Conservation (phyloP, 2,329 filamentous ascomycete species). For the Penicillium sp. region DNA sequence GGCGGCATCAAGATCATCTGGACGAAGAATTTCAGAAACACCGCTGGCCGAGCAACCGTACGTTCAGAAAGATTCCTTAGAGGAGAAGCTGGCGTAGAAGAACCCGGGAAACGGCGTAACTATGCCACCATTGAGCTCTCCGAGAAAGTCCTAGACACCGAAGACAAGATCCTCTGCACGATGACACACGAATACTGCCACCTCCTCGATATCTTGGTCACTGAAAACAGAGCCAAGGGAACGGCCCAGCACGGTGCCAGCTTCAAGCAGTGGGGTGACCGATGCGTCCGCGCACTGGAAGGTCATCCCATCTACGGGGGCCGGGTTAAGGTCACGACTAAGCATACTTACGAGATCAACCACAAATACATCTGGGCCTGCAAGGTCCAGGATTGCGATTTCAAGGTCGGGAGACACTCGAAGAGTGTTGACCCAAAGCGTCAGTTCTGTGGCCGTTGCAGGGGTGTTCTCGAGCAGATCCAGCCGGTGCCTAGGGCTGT, state of each 20-base stretch:
- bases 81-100: not conserved
- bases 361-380: conserved; percentile 92
- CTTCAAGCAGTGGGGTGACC: conserved; percentile 70
- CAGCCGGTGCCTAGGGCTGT: conserved; percentile 67
- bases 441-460: conserved; percentile 77
- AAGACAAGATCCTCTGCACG: conserved; percentile 78
- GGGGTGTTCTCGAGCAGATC: conserved; percentile 68
- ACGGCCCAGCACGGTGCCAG: conserved; percentile 69
- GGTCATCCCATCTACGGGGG: conserved; percentile 55
- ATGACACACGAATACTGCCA: conserved; percentile 98
- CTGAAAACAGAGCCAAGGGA: conserved; percentile 53
- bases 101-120: conserved; percentile 47
- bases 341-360: conserved; percentile 84
- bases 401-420: conserved; percentile 79
- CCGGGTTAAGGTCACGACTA: conserved; percentile 76
- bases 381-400: conserved; percentile 54
- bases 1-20: conserved; percentile 61
- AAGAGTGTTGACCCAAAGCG: conserved; percentile 74
- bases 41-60: conserved; percentile 63
- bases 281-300: conserved; percentile 39
- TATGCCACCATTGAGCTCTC: conserved; percentile 82
- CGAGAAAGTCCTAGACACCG: conserved; percentile 79
- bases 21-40: conserved; percentile 63
- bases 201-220: conserved; percentile 86
- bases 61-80: conserved; percentile 22